These are phyloP conservation scores for Tephrocybe sp. DNA, from an alignment of 768 basidiomycete genomes.

Conservation along the genomic window DNA sequence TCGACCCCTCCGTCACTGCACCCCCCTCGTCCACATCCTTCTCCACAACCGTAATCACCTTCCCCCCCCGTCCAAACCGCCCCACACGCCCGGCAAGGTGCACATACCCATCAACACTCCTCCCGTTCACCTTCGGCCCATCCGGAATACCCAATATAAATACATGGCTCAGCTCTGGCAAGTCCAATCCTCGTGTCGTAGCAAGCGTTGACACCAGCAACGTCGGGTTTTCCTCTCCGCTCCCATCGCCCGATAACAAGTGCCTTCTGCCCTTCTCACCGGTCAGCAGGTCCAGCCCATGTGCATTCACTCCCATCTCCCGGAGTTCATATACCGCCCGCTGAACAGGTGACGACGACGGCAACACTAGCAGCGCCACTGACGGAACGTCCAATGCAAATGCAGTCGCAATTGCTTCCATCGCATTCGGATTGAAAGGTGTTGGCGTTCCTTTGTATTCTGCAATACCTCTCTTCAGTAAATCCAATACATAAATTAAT, in stretches of 20 bases:
- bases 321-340: constrained; percentile 65
- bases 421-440: constrained; percentile 49
- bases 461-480: constrained; percentile 22
- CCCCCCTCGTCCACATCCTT: constrained; percentile 27
- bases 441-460: constrained; percentile 45
- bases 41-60: constrained; percentile 62
- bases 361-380: constrained; percentile 65
- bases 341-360: constrained; percentile 56
- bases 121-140: constrained; percentile 35
- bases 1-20: constrained; percentile 30
- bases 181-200: constrained; percentile 70
- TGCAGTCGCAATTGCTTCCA: constrained; percentile 68
- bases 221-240: constrained; percentile 47
- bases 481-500: background rate
- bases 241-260: constrained; percentile 33
- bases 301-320: constrained; percentile 64
- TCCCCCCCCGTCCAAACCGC: constrained; percentile 63
- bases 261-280: constrained; percentile 41
- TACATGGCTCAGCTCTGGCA: constrained; percentile 70
- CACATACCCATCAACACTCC: constrained; percentile 56
- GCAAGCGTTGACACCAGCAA: constrained; percentile 69
- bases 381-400: constrained; percentile 75
- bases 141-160: constrained; percentile 67
- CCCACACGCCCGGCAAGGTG: constrained; percentile 78
- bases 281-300: constrained; percentile 51